A percentile compares a stretch with the other conserved stretches of the same genome.
Conservation (phyloP, 805 yeast genomes). For the Kuraishia borneana region DNA sequence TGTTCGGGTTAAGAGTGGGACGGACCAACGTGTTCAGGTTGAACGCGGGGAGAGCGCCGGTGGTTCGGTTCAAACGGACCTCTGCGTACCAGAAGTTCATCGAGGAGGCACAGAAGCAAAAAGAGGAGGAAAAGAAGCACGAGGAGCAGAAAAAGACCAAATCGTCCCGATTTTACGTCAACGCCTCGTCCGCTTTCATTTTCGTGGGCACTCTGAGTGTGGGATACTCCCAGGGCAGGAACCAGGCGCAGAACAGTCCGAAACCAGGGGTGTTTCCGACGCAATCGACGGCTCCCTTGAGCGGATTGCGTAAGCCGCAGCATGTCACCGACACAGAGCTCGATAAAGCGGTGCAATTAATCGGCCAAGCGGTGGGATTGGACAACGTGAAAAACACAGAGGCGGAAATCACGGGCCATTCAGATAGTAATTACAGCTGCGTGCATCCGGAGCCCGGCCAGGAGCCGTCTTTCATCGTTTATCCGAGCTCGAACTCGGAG, state of each 20-base stretch:
- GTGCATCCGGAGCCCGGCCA: conserved; percentile 19
- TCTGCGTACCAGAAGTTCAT: background rate
- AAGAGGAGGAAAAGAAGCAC: background rate
- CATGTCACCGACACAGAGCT: conserved; percentile 2
- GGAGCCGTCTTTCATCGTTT: conserved; percentile 35
- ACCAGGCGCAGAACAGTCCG: conserved; percentile 1
- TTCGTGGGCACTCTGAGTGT: background rate
- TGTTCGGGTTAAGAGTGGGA: too few relatives aligned
- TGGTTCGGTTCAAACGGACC: background rate
- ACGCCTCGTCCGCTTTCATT: background rate
- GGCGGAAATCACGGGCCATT: conserved; percentile 10
- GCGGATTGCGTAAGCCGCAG: conserved; percentile 1
- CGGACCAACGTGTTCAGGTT: too few relatives aligned
- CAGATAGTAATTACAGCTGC: conserved; percentile 21
- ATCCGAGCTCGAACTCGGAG: conserved; percentile 54
- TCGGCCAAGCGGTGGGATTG: conserved; percentile 1
- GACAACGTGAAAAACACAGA: conserved; percentile 1
- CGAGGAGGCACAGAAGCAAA: background rate
- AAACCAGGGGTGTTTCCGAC: conserved; percentile 1
- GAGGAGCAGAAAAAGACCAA: background rate
- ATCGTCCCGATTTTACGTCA: background rate
- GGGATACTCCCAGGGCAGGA: conserved; percentile 1
- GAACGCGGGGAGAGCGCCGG: too few relatives aligned
- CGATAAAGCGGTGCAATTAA: conserved; percentile 1
- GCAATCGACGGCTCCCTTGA: conserved; percentile 2